Evolutionary conservation across 73 alveolate species (phyloP).

Genomic region (Paramecium caudatum): DNA sequence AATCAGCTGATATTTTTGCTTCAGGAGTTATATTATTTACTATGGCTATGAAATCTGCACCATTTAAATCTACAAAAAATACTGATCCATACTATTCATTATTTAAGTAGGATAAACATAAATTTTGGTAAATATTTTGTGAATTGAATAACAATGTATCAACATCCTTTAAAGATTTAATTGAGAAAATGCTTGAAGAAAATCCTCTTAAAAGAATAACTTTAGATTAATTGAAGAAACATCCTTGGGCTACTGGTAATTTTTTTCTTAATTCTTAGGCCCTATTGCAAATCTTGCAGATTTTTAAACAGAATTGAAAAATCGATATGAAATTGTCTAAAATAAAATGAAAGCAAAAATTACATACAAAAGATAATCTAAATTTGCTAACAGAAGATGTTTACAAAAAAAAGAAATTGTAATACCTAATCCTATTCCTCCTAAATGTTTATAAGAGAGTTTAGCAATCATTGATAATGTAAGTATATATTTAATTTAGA

Average conservation of each 20-base stretch:
- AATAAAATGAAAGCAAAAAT: slow-evolving; percentile 30
- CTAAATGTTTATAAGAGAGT: slow-evolving; percentile 43
- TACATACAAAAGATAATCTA: slow-evolving; percentile 27
- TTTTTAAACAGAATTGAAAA: slow-evolving; percentile 9
- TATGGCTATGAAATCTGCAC: slow-evolving; percentile 77
- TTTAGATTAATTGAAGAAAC: slow-evolving; percentile 45
- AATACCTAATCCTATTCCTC: neutral
- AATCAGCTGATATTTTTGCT: slow-evolving; percentile 72
- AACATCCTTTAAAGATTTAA: neutral
- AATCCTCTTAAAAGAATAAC: slow-evolving; percentile 41
- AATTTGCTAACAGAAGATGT: slow-evolving; percentile 16
- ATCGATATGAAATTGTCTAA: slow-evolving; percentile 43
- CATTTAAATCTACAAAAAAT: slow-evolving; percentile 65
- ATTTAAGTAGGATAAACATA: slow-evolving; percentile 63
- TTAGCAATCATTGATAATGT: slow-evolving; percentile 31
- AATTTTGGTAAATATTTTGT: slow-evolving; percentile 70
- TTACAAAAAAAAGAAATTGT: neutral
- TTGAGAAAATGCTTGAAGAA: slow-evolving; percentile 50
- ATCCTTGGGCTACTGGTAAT: too few relatives aligned
- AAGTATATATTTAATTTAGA: neutral
- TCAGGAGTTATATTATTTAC: slow-evolving; percentile 67
- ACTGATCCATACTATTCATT: slow-evolving; percentile 69
- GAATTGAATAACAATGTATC: slow-evolving; percentile 3
- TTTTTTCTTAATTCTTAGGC: too few relatives aligned
- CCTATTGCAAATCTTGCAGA: neutral